A percentile compares a stretch with the other conserved stretches of the same genome.
phyloP scores from a whole-genome alignment of 2,329 filamentous ascomycete genomes.

The Hortaea sp. region DNA sequence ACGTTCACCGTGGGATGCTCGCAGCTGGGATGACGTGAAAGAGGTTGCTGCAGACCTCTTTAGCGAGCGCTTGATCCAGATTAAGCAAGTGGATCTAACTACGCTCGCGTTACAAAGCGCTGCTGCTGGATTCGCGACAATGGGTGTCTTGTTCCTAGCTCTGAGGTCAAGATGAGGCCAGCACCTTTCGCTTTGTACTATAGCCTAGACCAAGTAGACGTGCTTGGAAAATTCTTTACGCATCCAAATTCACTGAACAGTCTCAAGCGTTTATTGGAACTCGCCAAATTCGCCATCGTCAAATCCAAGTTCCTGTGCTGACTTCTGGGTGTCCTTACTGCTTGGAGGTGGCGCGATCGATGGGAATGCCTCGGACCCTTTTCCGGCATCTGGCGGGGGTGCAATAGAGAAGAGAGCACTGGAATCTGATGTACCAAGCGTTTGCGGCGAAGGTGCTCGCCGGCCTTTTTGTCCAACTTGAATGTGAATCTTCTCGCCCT shows the following conservation, averaged over 20 bases:
- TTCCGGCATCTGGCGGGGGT: slow-evolving; percentile 52
- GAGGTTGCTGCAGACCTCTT: slow-evolving; percentile 24
- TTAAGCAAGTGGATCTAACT: slow-evolving; percentile 37
- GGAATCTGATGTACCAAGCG: slow-evolving; percentile 30
- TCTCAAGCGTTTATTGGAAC: slow-evolving; percentile 36
- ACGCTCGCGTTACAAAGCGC: slow-evolving; percentile 35
- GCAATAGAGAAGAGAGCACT: slow-evolving; percentile 59
- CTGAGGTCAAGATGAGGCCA: slow-evolving; percentile 19
- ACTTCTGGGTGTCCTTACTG: slow-evolving; percentile 31
- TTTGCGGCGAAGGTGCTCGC: slow-evolving; percentile 18
- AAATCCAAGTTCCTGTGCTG: slow-evolving; percentile 59
- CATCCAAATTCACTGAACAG: slow-evolving; percentile 5
- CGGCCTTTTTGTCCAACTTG: slow-evolving; percentile 55
- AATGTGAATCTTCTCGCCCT: slow-evolving; percentile 80
- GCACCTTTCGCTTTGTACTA: neutral
- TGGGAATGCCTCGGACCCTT: slow-evolving; percentile 43
- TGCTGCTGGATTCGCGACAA: slow-evolving; percentile 30
- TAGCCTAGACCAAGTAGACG: no score
- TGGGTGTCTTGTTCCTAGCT: slow-evolving; percentile 26
- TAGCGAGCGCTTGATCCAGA: slow-evolving; percentile 34
- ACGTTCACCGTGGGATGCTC: neutral
- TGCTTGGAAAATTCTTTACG: neutral
- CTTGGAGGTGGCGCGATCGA: slow-evolving; percentile 57
- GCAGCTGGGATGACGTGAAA: slow-evolving; percentile 5
- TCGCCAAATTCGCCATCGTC: slow-evolving; percentile 85